Evolutionary conservation across 345 rosid species (phyloP).

Genomic region (Eucalyptus decipiens): DNA sequence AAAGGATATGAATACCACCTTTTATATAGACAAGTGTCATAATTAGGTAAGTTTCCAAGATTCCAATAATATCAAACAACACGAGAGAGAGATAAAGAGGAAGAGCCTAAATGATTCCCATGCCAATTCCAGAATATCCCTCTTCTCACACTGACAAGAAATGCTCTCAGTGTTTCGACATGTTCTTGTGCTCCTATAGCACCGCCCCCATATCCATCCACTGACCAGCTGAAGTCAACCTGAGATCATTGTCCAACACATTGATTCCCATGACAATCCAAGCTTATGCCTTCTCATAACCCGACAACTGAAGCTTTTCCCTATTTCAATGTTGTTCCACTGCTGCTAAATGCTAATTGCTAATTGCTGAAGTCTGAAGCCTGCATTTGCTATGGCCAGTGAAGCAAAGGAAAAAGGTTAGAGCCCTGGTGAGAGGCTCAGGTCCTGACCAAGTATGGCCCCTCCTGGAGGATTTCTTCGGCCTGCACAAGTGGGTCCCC

Average conservation of each 20-base stretch:
- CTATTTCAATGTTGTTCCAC: neutral
- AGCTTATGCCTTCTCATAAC: neutral
- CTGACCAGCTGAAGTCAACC: neutral
- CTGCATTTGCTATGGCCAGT: conserved; percentile 1
- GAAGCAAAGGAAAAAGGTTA: conserved; percentile 4
- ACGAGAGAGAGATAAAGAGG: neutral
- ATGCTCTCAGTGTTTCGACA: neutral
- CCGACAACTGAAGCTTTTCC: neutral
- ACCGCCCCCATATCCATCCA: neutral
- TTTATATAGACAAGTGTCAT: neutral
- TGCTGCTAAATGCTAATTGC: neutral
- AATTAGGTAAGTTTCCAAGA: neutral
- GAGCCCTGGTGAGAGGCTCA: conserved; percentile 7
- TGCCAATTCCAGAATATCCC: neutral
- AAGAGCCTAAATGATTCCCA: neutral
- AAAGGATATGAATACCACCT: neutral
- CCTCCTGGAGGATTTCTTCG: conserved; percentile 34
- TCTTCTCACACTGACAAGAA: neutral
- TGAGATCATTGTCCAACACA: neutral
- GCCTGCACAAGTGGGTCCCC: conserved; percentile 30
- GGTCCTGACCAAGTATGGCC: conserved; percentile 29
- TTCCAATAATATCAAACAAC: neutral
- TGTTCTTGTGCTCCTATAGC: neutral
- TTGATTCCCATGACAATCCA: neutral
- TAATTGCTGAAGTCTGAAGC: neutral